A percentile compares a stretch with the other conserved stretches of the same genome.
Evolutionary conservation across 108 stramenopile genomes (phyloP).

Genomic region (Cyclotella choctawhatcheeana): DNA sequence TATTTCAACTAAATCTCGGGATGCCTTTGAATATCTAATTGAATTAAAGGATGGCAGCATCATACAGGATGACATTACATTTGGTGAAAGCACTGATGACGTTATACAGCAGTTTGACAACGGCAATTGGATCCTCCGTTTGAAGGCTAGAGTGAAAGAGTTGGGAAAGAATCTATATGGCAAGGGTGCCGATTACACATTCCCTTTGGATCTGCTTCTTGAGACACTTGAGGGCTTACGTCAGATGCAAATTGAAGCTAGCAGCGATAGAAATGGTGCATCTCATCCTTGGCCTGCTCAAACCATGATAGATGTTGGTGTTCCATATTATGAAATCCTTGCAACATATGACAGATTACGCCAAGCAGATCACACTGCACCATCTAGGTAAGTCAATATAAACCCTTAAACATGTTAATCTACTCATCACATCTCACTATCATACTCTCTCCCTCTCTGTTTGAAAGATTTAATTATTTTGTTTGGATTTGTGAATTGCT

Average conservation of each 20-base stretch:
- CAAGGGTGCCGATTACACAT: conserved; percentile 66
- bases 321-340: conserved; percentile 58
- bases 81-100: conserved; percentile 15
- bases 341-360: conserved; percentile 51
- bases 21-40: conserved; percentile 48
- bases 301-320: conserved; percentile 66
- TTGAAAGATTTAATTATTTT: conserved; percentile 44
- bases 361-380: too few species aligned
- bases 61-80: conserved; percentile 42
- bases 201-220: conserved; percentile 72
- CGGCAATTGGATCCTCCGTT: conserved; percentile 67
- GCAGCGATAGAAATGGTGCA: conserved; percentile 11
- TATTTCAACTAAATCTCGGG: conserved; percentile 58
- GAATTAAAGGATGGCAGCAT: conserved; percentile 55
- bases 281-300: conserved; percentile 66
- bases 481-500: conserved; percentile 51
- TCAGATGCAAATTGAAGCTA: too few species aligned
- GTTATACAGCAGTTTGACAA: conserved; percentile 64
- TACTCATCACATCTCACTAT: not conserved
- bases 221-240: conserved; percentile 73
- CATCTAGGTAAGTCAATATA: too few species aligned
- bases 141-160: conserved; percentile 56
- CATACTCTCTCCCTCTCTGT: not conserved
- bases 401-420: too few species aligned
- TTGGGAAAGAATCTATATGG: conserved; percentile 75